Evolutionary conservation across 2,329 filamentous ascomycete genomes (phyloP), one percentile per base, ranked within the genome.

Genomic region (Amesomyces nigricolor): DNA sequence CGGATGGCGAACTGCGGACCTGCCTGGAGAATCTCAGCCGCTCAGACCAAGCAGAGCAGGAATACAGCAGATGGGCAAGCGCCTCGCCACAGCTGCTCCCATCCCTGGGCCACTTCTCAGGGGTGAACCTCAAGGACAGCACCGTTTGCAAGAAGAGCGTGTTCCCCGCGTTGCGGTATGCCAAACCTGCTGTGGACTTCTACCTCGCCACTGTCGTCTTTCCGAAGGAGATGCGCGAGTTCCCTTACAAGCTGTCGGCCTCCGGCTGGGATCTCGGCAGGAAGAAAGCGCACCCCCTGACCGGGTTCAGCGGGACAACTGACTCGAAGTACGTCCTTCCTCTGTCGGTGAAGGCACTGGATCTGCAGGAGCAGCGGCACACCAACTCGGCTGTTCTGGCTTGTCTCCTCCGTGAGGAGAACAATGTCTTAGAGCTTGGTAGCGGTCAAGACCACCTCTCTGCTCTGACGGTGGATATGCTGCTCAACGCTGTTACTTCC

Each of bases 271-370:
- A 89, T 60, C 71, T 89, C 1, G 62, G 53, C 50, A 59, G 51
- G 39, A 8, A 16, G 8, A 50, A 39, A 26, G n/a, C n/a, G 6
- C 29, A 66, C 68, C 81, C 83, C 0, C 64, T 82, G 0, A 88
- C 85, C 0, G 86, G 86, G 0, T 90, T 91, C 64, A 86, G 82
- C 7, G 86, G 86, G 0, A 89, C 87, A 0, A 89, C 87, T 44
- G 86, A 89, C 63, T 82, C 79, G 17, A 73, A 77, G 38, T 70
- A 68, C 0, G 72, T 86, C 35, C 67, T 89, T 0, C 86, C 86
- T 0, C 66, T 82, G n/a, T 82, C 75, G 0, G 81, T 89, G 17
- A 66, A 71, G 17, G 85, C 89, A 50, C 68, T 79, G 0, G 84
- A 89, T 56, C 72, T 89, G 0, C 69, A 72, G 0, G 67, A 72